Conservation (phyloP, 306 rosid genomes). For the Boehmeria nivea region DNA sequence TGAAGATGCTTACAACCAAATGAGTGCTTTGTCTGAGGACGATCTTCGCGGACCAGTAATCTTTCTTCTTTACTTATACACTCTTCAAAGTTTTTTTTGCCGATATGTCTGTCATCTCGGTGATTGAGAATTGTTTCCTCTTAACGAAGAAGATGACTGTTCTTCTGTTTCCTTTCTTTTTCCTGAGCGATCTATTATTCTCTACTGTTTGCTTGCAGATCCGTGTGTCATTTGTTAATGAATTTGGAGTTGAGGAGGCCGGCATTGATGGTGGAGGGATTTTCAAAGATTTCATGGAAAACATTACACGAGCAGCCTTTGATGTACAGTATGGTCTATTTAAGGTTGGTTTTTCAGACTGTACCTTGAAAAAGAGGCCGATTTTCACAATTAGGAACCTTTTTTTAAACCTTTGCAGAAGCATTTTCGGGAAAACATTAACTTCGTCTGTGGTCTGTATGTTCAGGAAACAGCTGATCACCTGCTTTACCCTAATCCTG, state of each 20-base stretch:
- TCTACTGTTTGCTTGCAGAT: conserved; percentile 40
- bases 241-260: conserved; percentile 99
- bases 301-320: conserved; percentile 96
- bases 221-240: conserved; percentile 92
- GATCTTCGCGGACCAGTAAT: conserved; percentile 88
- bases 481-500: conserved; percentile 96
- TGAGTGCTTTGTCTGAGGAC: conserved; percentile 89
- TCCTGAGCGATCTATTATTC: conserved; percentile 12
- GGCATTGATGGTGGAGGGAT: conserved; percentile 99
- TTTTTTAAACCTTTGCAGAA: no score
- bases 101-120: background rate
- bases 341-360: conserved; percentile 50
- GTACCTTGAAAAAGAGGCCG: background rate
- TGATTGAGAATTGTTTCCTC: no score
- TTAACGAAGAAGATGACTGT: no score
- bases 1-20: conserved; percentile 93
- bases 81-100: background rate
- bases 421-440: no score
- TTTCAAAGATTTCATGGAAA: conserved; percentile 99
- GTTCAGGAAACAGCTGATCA: conserved; percentile 89
- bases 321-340: conserved; percentile 97
- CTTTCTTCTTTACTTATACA: conserved; percentile 11
- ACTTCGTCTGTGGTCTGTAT: conserved; percentile 22
- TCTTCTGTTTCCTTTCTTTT: background rate
- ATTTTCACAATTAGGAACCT: conserved; percentile 1